These are phyloP conservation scores for Suhomyces maxii DNA, from an alignment of 1,139 yeast genomes.

Conservation along the genomic window DNA sequence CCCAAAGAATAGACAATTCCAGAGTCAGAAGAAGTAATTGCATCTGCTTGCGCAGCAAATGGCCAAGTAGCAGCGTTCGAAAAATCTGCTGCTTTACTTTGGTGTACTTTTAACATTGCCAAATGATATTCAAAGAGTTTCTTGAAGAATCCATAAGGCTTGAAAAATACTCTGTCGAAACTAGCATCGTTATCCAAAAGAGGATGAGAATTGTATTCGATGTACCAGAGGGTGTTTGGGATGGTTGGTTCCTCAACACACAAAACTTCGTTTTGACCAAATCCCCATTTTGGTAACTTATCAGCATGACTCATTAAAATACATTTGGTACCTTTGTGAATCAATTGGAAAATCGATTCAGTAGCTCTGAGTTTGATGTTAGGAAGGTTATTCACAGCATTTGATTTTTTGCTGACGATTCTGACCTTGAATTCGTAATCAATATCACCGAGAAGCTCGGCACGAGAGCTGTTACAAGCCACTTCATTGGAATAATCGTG, in stretches of 20 bases:
- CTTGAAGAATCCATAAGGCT: slow-evolving; percentile 20
- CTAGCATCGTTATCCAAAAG: slow-evolving; percentile 28
- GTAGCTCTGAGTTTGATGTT: slow-evolving; percentile 49
- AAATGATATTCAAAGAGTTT: slow-evolving; percentile 38
- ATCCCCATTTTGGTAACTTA: slow-evolving; percentile 69
- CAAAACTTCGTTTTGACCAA: slow-evolving; percentile 69
- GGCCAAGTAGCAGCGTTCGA: slow-evolving; percentile 46
- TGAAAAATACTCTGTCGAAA: slow-evolving; percentile 30
- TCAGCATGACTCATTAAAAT: slow-evolving; percentile 60
- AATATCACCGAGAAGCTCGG: slow-evolving; percentile 44
- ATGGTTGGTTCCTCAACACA: slow-evolving; percentile 67
- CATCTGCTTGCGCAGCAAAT: slow-evolving; percentile 25
- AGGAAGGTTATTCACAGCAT: slow-evolving; percentile 33
- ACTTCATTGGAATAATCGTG: slow-evolving; percentile 80
- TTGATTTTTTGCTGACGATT: slow-evolving; percentile 30
- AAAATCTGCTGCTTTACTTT: slow-evolving; percentile 25
- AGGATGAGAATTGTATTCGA: slow-evolving; percentile 65
- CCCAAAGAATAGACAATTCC: slow-evolving; percentile 40
- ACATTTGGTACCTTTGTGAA: slow-evolving; percentile 63
- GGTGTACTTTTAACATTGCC: slow-evolving; percentile 34
- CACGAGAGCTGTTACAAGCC: slow-evolving; percentile 57
- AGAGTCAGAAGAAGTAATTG: slow-evolving; percentile 32
- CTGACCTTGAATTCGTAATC: slow-evolving; percentile 55
- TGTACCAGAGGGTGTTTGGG: slow-evolving; percentile 61
- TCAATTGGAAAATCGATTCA: slow-evolving; percentile 57